Evolutionary conservation across 495 filamentous ascomycete species (phyloP).

Genomic region (Zalerion maritima): DNA sequence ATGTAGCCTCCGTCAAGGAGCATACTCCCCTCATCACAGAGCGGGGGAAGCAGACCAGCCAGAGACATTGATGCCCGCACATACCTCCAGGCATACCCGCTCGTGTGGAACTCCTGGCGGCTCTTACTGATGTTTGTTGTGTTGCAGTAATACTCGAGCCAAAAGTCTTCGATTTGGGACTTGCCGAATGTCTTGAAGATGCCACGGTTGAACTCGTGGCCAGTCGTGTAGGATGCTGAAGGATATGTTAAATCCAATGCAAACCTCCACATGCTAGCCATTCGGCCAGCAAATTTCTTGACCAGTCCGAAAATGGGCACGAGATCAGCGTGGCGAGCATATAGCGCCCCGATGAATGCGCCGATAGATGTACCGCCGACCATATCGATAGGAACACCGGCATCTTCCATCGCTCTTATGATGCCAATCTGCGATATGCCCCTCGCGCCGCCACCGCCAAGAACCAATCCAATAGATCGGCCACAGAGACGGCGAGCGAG

Average conservation of each 20-base stretch:
- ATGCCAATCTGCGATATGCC: constrained; percentile 87
- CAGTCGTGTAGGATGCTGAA: constrained; percentile 87
- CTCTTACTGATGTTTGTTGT: constrained; percentile 93
- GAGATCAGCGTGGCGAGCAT: constrained; percentile 90
- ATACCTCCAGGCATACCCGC: constrained; percentile 93
- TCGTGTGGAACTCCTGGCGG: constrained; percentile 79
- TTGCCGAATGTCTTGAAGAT: constrained; percentile 98
- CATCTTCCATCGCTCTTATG: constrained; percentile 89
- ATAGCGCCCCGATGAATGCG: constrained; percentile 90
- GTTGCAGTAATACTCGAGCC: constrained; percentile 98
- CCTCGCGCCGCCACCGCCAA: constrained; percentile 84
- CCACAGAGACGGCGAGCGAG: constrained; percentile 83
- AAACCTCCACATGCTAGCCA: constrained; percentile 96
- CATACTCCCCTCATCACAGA: constrained; percentile 95
- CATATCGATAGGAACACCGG: constrained; percentile 91
- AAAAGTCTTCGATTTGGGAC: constrained; percentile 95
- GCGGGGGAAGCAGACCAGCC: constrained; percentile 77
- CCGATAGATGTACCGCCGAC: constrained; percentile 95
- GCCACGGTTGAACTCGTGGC: constrained; percentile 96
- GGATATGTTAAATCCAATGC: constrained; percentile 92
- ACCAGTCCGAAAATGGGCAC: constrained; percentile 92
- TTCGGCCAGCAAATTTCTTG: constrained; percentile 92
- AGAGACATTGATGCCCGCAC: constrained; percentile 92
- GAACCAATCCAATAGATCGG: constrained; percentile 84
- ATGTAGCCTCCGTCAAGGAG: constrained; percentile 92